Conservation (phyloP, 331 rosid genomes). For the Acacia concinna region DNA sequence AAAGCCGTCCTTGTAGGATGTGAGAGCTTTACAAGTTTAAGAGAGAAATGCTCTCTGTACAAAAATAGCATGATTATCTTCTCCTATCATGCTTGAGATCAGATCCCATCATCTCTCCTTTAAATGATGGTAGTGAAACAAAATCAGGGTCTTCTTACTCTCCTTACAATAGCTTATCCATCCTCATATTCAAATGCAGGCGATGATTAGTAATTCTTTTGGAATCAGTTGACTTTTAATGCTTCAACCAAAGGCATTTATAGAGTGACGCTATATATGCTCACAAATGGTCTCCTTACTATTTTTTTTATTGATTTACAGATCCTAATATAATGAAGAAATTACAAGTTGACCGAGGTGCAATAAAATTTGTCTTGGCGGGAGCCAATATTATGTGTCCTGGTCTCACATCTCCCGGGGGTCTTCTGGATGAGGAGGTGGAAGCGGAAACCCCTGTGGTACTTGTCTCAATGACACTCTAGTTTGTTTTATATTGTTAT, state of each 20-base stretch:
- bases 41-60: too few species aligned
- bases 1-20: background rate
- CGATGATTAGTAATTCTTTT: background rate
- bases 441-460: constrained; percentile 95
- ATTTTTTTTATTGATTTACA: constrained; percentile 33
- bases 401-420: constrained; percentile 97
- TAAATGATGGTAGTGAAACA: too few species aligned
- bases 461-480: constrained; percentile 35
- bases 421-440: constrained; percentile 81
- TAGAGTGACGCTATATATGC: background rate
- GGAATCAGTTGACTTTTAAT: background rate
- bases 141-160: background rate
- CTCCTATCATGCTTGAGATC: too few species aligned
- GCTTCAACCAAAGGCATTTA: constrained; percentile 6
- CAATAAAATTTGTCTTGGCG: constrained; percentile 86
- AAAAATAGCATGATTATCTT: too few species aligned
- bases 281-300: background rate
- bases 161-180: background rate
- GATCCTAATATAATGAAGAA: constrained; percentile 95
- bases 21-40: constrained; percentile 6
- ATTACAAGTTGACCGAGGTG: constrained; percentile 96
- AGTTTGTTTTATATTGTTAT: background rate
- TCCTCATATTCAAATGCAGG: constrained; percentile 7
- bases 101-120: too few species aligned
- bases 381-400: constrained; percentile 99